phyloP scores from a whole-genome alignment of 176 grass and related monocot genomes.

The Paspalum vaginatum region DNA sequence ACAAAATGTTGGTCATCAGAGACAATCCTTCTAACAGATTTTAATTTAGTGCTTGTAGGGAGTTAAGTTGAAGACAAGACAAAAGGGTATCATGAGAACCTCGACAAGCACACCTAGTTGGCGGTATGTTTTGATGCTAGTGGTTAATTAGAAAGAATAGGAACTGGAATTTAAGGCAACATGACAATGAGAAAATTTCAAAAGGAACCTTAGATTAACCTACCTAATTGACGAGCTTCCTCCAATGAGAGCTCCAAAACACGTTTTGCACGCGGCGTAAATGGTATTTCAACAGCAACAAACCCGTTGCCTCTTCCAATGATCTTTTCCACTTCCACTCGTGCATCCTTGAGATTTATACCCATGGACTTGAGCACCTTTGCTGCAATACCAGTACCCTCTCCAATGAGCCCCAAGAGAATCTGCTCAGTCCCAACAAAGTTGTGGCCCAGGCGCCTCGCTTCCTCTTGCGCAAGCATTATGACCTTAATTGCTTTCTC shows the following conservation, averaged over 20 bases:
- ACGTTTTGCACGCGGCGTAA: slow-evolving; percentile 87
- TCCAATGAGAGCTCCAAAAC: slow-evolving; percentile 87
- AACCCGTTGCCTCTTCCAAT: slow-evolving; percentile 92
- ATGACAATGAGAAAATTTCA: neutral
- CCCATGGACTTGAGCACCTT: slow-evolving; percentile 99
- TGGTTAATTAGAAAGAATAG: neutral
- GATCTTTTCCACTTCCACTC: slow-evolving; percentile 95
- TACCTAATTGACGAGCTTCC: slow-evolving; percentile 92
- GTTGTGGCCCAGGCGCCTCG: slow-evolving; percentile 86
- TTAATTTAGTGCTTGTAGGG: neutral
- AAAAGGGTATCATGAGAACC: slow-evolving; percentile 5
- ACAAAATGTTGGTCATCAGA: slow-evolving; percentile 14
- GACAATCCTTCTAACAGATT: neutral
- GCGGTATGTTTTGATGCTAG: no score
- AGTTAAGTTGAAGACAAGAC: neutral
- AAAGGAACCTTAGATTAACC: slow-evolving; percentile 26
- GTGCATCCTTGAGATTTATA: slow-evolving; percentile 95
- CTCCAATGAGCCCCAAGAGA: slow-evolving; percentile 86
- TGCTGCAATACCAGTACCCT: slow-evolving; percentile 90
- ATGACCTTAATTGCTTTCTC: no score
- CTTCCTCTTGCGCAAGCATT: slow-evolving; percentile 53
- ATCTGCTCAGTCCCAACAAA: slow-evolving; percentile 95
- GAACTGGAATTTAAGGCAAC: neutral
- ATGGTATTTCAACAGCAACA: slow-evolving; percentile 94
- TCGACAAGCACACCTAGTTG: slow-evolving; percentile 10